phyloP scores from a whole-genome alignment of 2,329 filamentous ascomycete genomes.

The Zopfia rhizophila region DNA sequence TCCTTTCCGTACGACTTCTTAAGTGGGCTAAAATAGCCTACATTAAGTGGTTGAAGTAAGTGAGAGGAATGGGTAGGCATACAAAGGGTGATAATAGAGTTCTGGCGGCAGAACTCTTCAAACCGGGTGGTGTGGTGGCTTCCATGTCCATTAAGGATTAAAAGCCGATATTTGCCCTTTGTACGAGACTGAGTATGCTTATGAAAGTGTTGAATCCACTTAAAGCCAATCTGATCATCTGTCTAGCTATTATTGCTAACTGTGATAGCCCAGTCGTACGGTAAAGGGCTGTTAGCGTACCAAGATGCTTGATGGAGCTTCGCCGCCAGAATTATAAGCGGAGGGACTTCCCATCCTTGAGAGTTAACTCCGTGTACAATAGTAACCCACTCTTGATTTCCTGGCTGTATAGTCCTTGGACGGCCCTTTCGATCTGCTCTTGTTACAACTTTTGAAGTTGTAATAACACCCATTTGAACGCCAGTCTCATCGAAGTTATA shows the following conservation, averaged over 20 bases:
- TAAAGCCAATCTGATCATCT: constrained; percentile 13
- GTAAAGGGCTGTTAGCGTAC: too few species aligned
- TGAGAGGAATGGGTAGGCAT: constrained; percentile 11
- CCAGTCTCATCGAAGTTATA: constrained; percentile 32
- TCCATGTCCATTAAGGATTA: constrained; percentile 9
- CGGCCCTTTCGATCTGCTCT: constrained; percentile 3
- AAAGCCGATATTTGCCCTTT: constrained; percentile 11
- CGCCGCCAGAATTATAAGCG: constrained; percentile 8
- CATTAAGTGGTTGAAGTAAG: constrained; percentile 13
- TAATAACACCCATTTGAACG: constrained; percentile 25
- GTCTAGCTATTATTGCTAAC: constrained; percentile 15
- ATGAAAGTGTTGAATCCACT: constrained; percentile 17
- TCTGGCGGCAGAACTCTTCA: constrained; percentile 4
- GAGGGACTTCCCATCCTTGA: constrained; percentile 12
- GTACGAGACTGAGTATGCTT: constrained; percentile 13
- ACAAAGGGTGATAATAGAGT: constrained; percentile 16
- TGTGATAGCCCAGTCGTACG: constrained; percentile 11
- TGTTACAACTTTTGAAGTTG: constrained; percentile 11
- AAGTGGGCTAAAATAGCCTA: constrained; percentile 42
- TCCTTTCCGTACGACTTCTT: constrained; percentile 39
- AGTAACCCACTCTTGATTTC: too few species aligned
- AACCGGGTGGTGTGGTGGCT: constrained; percentile 10
- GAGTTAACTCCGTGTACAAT: constrained; percentile 7
- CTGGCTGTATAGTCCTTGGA: neutral
- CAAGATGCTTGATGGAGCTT: constrained; percentile 26